Percentiles rank a stretch among this genome's conserved stretches.
Evolutionary conservation across 345 rosid species (phyloP).

Genomic region (Carallia pectinifolia): DNA sequence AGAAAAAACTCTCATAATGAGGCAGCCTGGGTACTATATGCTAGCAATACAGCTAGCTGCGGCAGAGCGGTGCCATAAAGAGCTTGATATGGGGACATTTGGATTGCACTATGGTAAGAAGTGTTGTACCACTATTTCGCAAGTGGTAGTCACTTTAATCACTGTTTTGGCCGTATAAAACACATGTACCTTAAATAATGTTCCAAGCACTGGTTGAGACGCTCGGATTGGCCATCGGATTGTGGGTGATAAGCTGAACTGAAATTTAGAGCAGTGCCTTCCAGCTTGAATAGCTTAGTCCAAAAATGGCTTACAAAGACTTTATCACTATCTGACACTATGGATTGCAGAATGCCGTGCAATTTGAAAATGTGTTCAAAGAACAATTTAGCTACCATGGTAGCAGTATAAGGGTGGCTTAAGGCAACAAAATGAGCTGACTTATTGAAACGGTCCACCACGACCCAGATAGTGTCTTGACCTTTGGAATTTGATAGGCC

Average conservation of each 20-base stretch:
- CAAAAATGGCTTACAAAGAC: neutral
- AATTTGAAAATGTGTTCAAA: neutral
- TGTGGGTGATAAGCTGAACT: neutral
- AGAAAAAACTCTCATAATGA: neutral
- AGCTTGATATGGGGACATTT: neutral
- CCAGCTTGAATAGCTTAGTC: neutral
- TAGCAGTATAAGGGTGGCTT: no score
- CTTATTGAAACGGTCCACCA: no score
- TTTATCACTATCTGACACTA: neutral
- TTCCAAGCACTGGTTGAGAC: neutral
- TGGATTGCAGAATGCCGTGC: neutral
- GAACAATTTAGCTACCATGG: no score
- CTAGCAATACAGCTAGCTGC: no score
- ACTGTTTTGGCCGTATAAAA: fast-evolving
- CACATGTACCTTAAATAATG: neutral
- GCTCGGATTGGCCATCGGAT: neutral
- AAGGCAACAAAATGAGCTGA: no score
- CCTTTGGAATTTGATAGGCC: no score
- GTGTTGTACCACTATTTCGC: neutral
- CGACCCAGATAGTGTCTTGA: no score
- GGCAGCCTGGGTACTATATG: no score
- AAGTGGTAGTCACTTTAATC: neutral
- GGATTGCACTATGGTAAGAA: neutral
- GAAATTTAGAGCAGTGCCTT: neutral
- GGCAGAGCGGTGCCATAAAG: neutral